Conservation (phyloP, 768 basidiomycete species). For the Termitomyces sp. region DNA sequence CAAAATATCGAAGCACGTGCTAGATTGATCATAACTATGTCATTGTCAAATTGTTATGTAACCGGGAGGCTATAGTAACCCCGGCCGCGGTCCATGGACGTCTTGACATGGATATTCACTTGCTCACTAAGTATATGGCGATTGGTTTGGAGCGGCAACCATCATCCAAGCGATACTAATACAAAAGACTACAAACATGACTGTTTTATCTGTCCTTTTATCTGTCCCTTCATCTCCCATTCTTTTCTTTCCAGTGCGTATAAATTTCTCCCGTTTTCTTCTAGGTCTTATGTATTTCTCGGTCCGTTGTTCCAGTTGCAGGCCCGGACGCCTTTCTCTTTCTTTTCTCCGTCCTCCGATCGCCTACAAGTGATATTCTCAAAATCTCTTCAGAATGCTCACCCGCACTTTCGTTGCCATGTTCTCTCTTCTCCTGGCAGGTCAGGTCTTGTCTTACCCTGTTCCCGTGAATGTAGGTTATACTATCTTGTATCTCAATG, state of each 20-base stretch:
- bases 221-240: conserved; percentile 1
- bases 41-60: too few species aligned
- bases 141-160: conserved; percentile 5
- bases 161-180: conserved; percentile 3
- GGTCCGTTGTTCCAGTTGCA: conserved; percentile 13
- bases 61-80: too few species aligned
- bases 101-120: too few species aligned
- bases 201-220: not conserved
- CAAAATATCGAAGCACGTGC: conserved; percentile 11
- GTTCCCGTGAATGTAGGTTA: conserved; percentile 34
- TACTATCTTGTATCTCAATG: not conserved
- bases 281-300: not conserved
- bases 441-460: conserved; percentile 37
- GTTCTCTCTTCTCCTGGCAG: conserved; percentile 36
- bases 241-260: conserved; percentile 11
- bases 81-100: not conserved
- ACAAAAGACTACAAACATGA: conserved; percentile 4
- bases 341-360: conserved; percentile 6
- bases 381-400: conserved; percentile 38
- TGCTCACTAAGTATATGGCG: too few species aligned
- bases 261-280: not conserved
- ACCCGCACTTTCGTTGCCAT: conserved; percentile 32
- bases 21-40: not conserved
- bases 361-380: conserved; percentile 4
- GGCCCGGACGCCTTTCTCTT: conserved; percentile 18